A percentile compares a stretch with the other conserved stretches of the same genome.
phyloP scores from a whole-genome alignment of 345 rosid genomes.

The Populus davidiana region DNA sequence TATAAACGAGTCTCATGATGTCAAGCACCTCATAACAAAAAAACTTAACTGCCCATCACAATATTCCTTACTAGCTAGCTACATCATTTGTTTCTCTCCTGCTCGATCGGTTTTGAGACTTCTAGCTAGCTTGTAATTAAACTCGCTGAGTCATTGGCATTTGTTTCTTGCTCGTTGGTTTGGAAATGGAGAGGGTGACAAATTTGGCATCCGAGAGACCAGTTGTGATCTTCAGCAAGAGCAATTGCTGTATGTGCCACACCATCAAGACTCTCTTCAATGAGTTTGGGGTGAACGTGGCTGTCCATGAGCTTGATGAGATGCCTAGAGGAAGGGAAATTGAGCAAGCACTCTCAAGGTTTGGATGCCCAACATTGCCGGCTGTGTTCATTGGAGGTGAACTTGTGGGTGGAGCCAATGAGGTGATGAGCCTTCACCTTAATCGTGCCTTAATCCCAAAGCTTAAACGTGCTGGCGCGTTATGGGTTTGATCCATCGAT shows the following conservation, averaged over 20 bases:
- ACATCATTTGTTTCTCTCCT: background rate
- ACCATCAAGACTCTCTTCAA: slow-evolving; percentile 62
- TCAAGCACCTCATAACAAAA: slow-evolving; percentile 14
- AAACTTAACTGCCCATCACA: background rate
- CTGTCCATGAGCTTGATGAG: slow-evolving; percentile 69
- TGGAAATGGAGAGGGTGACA: slow-evolving; percentile 56
- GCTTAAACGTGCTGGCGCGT: slow-evolving; percentile 77
- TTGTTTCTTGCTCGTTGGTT: background rate
- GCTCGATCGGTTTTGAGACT: no score
- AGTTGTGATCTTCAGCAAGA: slow-evolving; percentile 84
- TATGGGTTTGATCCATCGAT: slow-evolving; percentile 60
- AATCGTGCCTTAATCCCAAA: slow-evolving; percentile 64
- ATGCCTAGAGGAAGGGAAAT: slow-evolving; percentile 61
- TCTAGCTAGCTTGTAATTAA: no score
- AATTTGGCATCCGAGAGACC: slow-evolving; percentile 69
- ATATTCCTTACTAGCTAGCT: background rate
- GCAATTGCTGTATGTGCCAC: slow-evolving; percentile 77
- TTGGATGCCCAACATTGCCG: slow-evolving; percentile 66
- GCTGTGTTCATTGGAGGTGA: slow-evolving; percentile 78
- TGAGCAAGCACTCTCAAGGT: slow-evolving; percentile 69
- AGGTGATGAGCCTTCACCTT: slow-evolving; percentile 86
- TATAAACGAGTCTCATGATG: slow-evolving; percentile 19
- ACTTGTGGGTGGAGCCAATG: slow-evolving; percentile 80
- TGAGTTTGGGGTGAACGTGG: slow-evolving; percentile 74
- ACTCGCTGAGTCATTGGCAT: background rate